A percentile compares a stretch with the other conserved stretches of the same genome.
These are phyloP conservation scores for Myriosclerotinia duriaeana DNA, from an alignment of 2,329 filamentous ascomycete species.

Conservation along the genomic window DNA sequence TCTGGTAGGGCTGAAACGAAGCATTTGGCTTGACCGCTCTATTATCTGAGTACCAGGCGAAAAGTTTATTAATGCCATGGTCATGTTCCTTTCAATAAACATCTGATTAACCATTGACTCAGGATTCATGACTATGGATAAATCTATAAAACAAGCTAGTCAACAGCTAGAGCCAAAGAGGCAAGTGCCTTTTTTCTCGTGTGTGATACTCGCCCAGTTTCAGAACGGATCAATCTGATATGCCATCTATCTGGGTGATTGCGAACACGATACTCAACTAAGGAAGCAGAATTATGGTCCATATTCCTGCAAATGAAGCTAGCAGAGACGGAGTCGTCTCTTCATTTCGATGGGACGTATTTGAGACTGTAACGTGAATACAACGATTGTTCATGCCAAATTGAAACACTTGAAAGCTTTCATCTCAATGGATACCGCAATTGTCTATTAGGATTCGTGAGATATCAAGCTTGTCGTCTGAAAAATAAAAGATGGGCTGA, in stretches of 20 bases:
- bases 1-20: conserved; percentile 7
- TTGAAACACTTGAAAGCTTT: not conserved
- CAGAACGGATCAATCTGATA: not conserved
- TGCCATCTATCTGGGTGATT: not conserved
- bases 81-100: not conserved
- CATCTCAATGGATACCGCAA: not conserved
- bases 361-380: conserved; percentile 6
- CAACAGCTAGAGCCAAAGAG: not conserved
- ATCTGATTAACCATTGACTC: not conserved
- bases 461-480: not conserved
- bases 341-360: conserved; percentile 1
- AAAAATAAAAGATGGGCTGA: not conserved
- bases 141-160: conserved; percentile 13
- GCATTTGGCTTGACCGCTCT: not conserved
- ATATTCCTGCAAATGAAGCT: not conserved
- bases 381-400: not conserved
- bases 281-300: not conserved
- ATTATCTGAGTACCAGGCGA: not conserved
- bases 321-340: not conserved
- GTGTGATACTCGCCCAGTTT: conserved; percentile 19
- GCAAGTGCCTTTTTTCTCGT: not conserved
- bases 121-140: not conserved
- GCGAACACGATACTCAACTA: not conserved
- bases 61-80: not conserved
- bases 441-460: not conserved